phyloP scores from a whole-genome alignment of 768 basidiomycete species.

The Kwoniella heveanensis region DNA sequence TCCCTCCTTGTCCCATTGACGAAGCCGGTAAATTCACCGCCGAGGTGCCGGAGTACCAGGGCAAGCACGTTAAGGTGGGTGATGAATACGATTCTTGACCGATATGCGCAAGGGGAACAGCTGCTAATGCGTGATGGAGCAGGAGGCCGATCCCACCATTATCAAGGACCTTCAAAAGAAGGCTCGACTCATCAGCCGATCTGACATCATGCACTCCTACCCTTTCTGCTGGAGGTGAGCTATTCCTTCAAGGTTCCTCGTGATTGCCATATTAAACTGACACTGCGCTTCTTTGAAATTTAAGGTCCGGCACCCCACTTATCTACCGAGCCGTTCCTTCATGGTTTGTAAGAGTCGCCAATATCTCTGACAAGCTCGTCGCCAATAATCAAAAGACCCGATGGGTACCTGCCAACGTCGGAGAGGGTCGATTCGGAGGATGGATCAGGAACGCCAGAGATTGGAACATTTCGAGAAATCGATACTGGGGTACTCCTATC shows the following conservation, averaged over 20 bases:
- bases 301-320: conserved; percentile 88
- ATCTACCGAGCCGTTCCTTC: conserved; percentile 93
- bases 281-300: no score
- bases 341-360: conserved; percentile 91
- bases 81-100: not conserved
- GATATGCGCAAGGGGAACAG: not conserved
- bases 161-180: conserved; percentile 85
- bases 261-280: no score
- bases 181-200: conserved; percentile 83
- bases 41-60: conserved; percentile 85
- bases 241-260: not conserved
- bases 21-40: conserved; percentile 83
- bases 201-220: conserved; percentile 84
- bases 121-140: conserved; percentile 11
- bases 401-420: conserved; percentile 91
- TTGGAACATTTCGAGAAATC: conserved; percentile 98
- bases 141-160: conserved; percentile 93
- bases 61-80: conserved; percentile 82
- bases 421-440: conserved; percentile 90
- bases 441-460: conserved; percentile 98
- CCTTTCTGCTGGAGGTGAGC: conserved; percentile 93
- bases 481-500: conserved; percentile 98
- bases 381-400: conserved; percentile 84
- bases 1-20: conserved; percentile 95
- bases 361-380: conserved; percentile 81